Evolutionary conservation across 805 yeast species (phyloP), one percentile per base, ranked within the genome.

Genomic region (Pichia eremophila): DNA sequence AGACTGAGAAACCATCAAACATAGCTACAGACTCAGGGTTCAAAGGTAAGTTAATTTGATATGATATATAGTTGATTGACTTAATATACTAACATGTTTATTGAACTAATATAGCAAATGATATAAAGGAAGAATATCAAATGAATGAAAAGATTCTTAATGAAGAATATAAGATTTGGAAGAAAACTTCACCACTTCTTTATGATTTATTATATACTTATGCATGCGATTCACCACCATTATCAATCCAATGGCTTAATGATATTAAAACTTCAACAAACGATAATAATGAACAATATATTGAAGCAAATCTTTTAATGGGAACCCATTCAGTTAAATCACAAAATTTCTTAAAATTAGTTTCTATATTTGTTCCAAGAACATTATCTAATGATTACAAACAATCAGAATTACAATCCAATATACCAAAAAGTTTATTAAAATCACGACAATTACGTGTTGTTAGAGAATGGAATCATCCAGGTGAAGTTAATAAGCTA

Each of bases 91-190:
- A 34, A 34, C 36, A 34, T 29, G 8, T 10, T 14, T 34, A 2
- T 10, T 15, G 27, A 7, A 18, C 40, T 39, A 5, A 9, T 19
- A 36, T 29, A 58, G 63, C 53, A 12, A 49, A 55, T 37, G 59
- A 57, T 15, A 47, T 58, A 41, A 60, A 53, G 40, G 56, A 60
- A 39, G 57, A 72, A 50, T 78, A 76, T 57, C 81, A 78, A 55
- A 67, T 71, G 44, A 70, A 71, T 43, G 85, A 81, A 56, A 84
- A 83, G 58, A 64, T 82, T 10, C 71, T 74, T 51, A 85, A 85
- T 57, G 95, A 85, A 63, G 93, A 85, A 65, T 84, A 75, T 70
- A 78, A 78, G 56, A 76, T 81, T 49, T 87, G 96, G 96, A 87
- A 86, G 62, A 85, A 86, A 58, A 77, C 91, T 2, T 82, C 85